Percentiles rank a stretch among this genome's conserved stretches.
These are phyloP conservation scores for Ascocoryne sarcoides DNA, from an alignment of 2,329 filamentous ascomycete species.

Conservation along the genomic window DNA sequence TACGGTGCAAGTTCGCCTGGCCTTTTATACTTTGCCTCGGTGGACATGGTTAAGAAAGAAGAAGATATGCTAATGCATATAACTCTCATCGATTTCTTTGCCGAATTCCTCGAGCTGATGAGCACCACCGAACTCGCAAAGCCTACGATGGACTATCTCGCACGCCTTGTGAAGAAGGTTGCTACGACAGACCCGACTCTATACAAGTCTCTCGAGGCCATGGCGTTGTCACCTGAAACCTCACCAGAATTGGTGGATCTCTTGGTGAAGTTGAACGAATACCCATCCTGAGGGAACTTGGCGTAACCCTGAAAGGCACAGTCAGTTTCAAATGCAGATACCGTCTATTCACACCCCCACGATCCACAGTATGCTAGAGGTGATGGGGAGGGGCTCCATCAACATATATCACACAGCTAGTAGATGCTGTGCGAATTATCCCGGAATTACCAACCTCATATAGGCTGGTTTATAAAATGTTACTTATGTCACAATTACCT, in stretches of 20 bases:
- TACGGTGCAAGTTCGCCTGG: constrained; percentile 19
- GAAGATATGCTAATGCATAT: constrained; percentile 29
- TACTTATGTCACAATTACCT: too few relatives aligned
- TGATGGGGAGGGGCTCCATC: too few relatives aligned
- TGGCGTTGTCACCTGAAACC: constrained; percentile 3
- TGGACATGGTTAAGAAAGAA: constrained; percentile 27
- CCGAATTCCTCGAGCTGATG: constrained; percentile 25
- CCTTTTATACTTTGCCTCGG: constrained; percentile 26
- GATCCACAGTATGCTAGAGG: too few relatives aligned
- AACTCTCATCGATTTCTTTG: constrained; percentile 27
- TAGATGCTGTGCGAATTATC: too few relatives aligned
- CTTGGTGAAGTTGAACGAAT: background rate
- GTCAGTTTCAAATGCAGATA: too few relatives aligned
- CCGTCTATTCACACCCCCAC: too few relatives aligned
- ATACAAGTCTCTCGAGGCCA: constrained; percentile 23
- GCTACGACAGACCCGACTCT: constrained; percentile 20
- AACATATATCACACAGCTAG: too few relatives aligned
- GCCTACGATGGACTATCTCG: constrained; percentile 22
- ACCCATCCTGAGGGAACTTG: background rate
- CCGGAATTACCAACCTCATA: too few relatives aligned
- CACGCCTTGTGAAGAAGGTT: constrained; percentile 19
- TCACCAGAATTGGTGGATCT: constrained; percentile 1
- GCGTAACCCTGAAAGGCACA: background rate
- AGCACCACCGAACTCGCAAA: constrained; percentile 22
- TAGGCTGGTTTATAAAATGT: too few relatives aligned